These are phyloP conservation scores for Panicum virgatum DNA, from an alignment of 202 grass and related monocot genomes.

Conservation along the genomic window DNA sequence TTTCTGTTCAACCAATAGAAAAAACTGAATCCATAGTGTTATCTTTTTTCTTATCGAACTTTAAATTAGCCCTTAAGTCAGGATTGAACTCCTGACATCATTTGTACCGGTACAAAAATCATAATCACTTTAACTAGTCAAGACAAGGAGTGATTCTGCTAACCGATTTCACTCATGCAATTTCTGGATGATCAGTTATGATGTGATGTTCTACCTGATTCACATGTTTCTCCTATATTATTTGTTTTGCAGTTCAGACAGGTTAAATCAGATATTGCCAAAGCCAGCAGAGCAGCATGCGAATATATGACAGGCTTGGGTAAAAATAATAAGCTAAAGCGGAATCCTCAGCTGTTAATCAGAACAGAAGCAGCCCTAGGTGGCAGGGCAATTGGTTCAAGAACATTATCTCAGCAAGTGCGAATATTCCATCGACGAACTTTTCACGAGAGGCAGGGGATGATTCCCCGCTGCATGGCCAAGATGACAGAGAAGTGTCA, in stretches of 20 bases:
- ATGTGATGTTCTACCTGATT: background rate
- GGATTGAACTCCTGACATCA: background rate
- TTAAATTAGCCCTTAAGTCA: background rate
- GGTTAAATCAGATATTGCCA: constrained; percentile 73
- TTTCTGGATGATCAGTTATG: background rate
- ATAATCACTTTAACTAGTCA: background rate
- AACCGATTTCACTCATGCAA: background rate
- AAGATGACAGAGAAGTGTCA: constrained; percentile 38
- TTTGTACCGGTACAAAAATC: background rate
- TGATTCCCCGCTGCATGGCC: constrained; percentile 29
- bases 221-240: constrained; percentile 1
- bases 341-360: constrained; percentile 37
- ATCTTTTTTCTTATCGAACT: background rate
- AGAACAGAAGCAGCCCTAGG: constrained; percentile 42
- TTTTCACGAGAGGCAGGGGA: constrained; percentile 29
- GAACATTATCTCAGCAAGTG: constrained; percentile 56
- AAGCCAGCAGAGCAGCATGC: constrained; percentile 67
- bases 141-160: background rate
- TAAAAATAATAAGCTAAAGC: constrained; percentile 44
- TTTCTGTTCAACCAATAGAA: background rate
- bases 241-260: constrained; percentile 64
- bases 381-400: constrained; percentile 70
- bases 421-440: constrained; percentile 48
- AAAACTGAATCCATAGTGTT: background rate
- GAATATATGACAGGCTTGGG: constrained; percentile 68